A percentile compares a stretch with the other conserved stretches of the same genome.
Evolutionary conservation across 2,329 filamentous ascomycete species (phyloP).

Genomic region (Aspergillus glaucus): DNA sequence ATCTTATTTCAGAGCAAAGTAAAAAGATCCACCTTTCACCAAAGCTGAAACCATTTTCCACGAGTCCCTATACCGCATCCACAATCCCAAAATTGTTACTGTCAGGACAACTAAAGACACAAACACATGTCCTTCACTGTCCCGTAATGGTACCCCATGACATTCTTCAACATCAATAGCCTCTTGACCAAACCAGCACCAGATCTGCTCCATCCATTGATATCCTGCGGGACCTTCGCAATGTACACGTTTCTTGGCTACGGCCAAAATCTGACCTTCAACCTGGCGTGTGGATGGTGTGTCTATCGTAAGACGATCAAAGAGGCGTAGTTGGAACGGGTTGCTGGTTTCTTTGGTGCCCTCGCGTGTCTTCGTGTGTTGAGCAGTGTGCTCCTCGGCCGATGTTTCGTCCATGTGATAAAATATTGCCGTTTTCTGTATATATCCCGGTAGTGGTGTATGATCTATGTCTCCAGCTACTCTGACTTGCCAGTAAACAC

Average conservation of each 20-base stretch:
- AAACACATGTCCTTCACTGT: not conserved
- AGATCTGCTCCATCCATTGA: not conserved
- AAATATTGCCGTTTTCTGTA: too few species aligned
- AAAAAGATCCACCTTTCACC: too few species aligned
- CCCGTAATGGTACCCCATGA: not conserved
- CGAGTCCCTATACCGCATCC: too few species aligned
- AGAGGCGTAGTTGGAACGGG: not conserved
- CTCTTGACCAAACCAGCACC: not conserved
- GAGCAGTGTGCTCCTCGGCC: not conserved
- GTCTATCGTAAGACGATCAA: not conserved
- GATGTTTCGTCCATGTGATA: too few species aligned
- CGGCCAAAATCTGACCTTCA: not conserved
- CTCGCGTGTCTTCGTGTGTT: not conserved
- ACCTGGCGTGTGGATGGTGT: not conserved
- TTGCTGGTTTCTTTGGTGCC: not conserved
- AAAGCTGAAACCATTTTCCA: too few species aligned
- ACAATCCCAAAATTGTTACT: not conserved
- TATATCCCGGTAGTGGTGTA: too few species aligned
- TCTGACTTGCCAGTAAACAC: too few species aligned
- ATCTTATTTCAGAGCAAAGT: too few species aligned
- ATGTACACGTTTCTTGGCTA: not conserved
- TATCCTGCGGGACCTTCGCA: not conserved
- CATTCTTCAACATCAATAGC: not conserved
- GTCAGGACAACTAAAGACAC: not conserved
- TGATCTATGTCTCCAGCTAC: too few species aligned